Conservation (phyloP, 352 stramenopile species). For the Nothophytophthora sp. region DNA sequence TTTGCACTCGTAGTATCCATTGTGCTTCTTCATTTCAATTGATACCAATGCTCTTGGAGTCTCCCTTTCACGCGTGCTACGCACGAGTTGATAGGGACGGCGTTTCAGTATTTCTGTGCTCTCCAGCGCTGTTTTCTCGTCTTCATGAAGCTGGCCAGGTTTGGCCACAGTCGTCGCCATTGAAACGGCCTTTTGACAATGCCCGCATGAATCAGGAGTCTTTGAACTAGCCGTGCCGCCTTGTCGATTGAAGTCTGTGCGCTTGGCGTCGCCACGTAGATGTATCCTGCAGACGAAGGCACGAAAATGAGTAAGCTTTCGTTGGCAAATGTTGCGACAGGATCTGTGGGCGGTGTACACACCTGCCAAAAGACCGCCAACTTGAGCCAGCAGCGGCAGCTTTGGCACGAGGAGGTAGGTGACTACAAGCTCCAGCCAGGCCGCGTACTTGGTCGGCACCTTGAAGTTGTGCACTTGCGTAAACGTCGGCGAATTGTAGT, state of each 20-base stretch:
- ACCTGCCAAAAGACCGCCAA: background rate
- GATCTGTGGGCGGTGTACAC: background rate
- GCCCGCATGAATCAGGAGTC: conserved; percentile 19
- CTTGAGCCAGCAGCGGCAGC: background rate
- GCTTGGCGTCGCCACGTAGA: conserved; percentile 32
- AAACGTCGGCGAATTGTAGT: conserved; percentile 68
- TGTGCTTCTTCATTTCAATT: too few species aligned
- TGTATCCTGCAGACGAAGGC: conserved; percentile 35
- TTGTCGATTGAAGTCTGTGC: conserved; percentile 17
- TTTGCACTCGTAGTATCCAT: too few species aligned
- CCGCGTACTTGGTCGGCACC: conserved; percentile 86
- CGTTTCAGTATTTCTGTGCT: too few species aligned
- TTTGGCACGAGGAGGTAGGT: conserved; percentile 84
- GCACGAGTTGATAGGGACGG: too few species aligned
- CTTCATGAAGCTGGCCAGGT: conserved; percentile 13
- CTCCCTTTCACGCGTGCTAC: too few species aligned
- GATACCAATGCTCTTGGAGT: background rate
- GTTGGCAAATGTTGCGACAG: too few species aligned
- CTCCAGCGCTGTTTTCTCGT: conserved; percentile 10
- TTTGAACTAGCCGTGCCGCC: conserved; percentile 9
- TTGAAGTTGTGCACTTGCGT: conserved; percentile 67
- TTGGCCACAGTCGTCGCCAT: conserved; percentile 30
- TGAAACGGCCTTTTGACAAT: conserved; percentile 20
- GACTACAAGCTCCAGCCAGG: conserved; percentile 89
- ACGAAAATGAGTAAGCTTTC: too few species aligned